Conservation (phyloP, 2,329 filamentous ascomycete species). For the Hypoxylon sp. region DNA sequence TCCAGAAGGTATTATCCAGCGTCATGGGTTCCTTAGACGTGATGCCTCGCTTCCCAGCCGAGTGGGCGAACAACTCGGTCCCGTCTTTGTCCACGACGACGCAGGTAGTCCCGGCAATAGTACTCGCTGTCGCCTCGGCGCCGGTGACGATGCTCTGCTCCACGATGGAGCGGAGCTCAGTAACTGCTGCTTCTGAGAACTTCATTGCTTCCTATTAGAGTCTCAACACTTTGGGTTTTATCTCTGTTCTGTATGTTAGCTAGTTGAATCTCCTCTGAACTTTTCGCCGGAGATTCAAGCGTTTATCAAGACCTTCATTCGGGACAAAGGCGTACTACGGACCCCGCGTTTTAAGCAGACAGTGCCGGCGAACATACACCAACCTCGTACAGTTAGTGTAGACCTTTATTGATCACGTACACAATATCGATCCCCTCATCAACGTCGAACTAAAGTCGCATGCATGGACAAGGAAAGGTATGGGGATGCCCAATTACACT, state of each 20-base stretch:
- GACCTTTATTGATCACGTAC: background rate
- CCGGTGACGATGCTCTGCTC: constrained; percentile 36
- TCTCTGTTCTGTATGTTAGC: background rate
- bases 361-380: background rate
- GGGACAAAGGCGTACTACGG: background rate
- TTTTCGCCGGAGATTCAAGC: background rate
- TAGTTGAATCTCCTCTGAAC: background rate
- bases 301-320: background rate
- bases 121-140: constrained; percentile 19
- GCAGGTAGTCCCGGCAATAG: constrained; percentile 40
- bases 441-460: background rate
- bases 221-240: background rate
- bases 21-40: constrained; percentile 65
- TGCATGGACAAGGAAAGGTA: background rate
- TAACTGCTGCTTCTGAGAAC: constrained; percentile 35
- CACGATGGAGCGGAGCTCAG: constrained; percentile 43
- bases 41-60: constrained; percentile 62
- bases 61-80: constrained; percentile 60
- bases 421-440: background rate
- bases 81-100: constrained; percentile 55
- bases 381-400: background rate
- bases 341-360: background rate
- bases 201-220: constrained; percentile 31
- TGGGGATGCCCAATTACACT: background rate
- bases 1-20: constrained; percentile 71